Evolutionary conservation across 805 yeast species (phyloP).

Genomic region (Metschnikowia similis): DNA sequence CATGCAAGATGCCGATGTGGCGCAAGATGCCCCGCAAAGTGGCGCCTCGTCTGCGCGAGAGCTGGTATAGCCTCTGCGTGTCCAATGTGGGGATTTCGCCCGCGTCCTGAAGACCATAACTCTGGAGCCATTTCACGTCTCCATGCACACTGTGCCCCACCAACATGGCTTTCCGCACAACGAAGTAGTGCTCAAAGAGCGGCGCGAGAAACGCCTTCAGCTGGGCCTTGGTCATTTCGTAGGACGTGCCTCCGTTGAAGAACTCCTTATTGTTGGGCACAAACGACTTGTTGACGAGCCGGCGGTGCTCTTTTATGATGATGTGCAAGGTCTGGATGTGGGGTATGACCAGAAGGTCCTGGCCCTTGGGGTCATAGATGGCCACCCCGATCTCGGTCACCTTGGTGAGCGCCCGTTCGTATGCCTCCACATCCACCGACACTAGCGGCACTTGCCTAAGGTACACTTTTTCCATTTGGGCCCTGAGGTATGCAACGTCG

Average conservation of each 20-base stretch:
- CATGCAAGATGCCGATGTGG: constrained; percentile 19
- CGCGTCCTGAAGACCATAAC: constrained; percentile 10
- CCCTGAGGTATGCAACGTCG: constrained; percentile 9
- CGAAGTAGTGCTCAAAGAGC: constrained; percentile 17
- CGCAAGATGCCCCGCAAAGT: constrained; percentile 21
- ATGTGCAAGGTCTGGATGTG: constrained; percentile 19
- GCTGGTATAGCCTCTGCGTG: constrained; percentile 16
- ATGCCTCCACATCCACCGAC: constrained; percentile 27
- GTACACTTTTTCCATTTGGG: constrained; percentile 20
- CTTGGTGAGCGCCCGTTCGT: constrained; percentile 13
- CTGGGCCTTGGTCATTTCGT: constrained; percentile 12
- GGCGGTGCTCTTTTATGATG: constrained; percentile 17
- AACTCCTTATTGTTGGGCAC: constrained; percentile 22
- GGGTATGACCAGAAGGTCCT: constrained; percentile 16
- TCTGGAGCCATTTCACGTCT: constrained; percentile 15
- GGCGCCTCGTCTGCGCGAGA: constrained; percentile 17
- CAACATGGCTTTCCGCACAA: constrained; percentile 14
- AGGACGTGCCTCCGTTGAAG: constrained; percentile 22
- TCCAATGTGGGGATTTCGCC: constrained; percentile 16
- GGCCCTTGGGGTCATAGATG: constrained; percentile 21
- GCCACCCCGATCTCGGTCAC: constrained; percentile 25
- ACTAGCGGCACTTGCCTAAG: constrained; percentile 21
- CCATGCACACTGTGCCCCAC: constrained; percentile 18
- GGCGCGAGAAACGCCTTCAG: constrained; percentile 10
- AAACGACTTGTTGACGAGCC: constrained; percentile 15